Base-by-base conservation (phyloP, 2,329 filamentous ascomycete species). In the Falciphora oryzae region DNA sequence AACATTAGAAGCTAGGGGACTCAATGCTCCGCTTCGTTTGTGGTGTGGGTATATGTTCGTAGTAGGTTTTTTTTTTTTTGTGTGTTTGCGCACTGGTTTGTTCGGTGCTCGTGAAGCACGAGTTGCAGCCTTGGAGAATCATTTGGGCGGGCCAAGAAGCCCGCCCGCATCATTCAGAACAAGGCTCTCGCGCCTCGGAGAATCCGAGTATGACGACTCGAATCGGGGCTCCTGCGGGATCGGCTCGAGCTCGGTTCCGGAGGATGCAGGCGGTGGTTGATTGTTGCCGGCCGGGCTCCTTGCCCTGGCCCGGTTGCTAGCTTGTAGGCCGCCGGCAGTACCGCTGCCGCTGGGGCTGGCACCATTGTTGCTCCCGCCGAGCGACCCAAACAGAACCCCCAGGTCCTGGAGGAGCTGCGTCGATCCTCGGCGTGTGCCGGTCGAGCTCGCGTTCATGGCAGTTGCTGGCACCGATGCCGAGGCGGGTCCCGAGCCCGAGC, bases 391-490 rank as follows among this genome's bases (percentile, higher is more conserved):
- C 22, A 86, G 75, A 1, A 83, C 85, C 11, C 84, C 81, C 1
- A 87, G 72, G 68, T 88, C 86, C 67, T 85, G 83, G 7, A 88
- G 73, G n/a, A 88, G 70, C 0, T 84, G 81, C 1, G 82, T 79
- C 2, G 85, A 87, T 3, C 85, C 85, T 58, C 83, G 75, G 8
- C 83, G 77, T 5, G 83, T 72, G 0, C 83, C 83, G 13, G 69
- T 75, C 0, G 72, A 71, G 62, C 78, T 74, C 0, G 83, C 83
- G 1, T 78, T 77, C 22, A 83, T 68, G 0, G 80, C 77, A 0
- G 80, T 78, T 50, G 38, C 38, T 50, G 38, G 38, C 5, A 22
- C 18, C 38, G 38, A 50, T 18, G 38, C 38, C 16, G 38, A 8
- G 0, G 78, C 77, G 69, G 22, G 71, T 70, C 65, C 73, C 74